phyloP scores from a whole-genome alignment of 2,329 filamentous ascomycete species.

The Sclerotinia spermophila region DNA sequence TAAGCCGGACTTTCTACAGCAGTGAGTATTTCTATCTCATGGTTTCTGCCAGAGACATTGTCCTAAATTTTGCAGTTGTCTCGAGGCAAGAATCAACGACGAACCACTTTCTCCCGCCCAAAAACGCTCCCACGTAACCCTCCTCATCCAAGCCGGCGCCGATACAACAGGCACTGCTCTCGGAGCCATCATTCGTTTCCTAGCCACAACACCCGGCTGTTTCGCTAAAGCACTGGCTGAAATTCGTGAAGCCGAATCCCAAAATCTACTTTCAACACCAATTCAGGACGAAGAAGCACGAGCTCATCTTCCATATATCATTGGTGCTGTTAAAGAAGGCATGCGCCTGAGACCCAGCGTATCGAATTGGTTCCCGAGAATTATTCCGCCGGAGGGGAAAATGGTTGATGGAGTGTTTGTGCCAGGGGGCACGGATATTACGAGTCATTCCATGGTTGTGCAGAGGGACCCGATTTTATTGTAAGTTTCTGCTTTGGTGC shows the following conservation, averaged over 20 bases:
- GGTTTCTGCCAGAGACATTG: rapidly evolving
- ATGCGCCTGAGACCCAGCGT: not conserved
- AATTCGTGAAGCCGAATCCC: not conserved
- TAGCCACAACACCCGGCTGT: not conserved
- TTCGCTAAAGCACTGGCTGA: not conserved
- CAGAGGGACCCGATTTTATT: conserved; percentile 48
- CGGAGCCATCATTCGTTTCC: conserved; percentile 4
- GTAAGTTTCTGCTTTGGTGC: not conserved
- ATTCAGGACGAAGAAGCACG: not conserved
- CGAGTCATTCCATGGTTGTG: conserved; percentile 53
- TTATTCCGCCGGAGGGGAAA: not conserved
- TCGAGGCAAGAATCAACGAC: conserved; percentile 5
- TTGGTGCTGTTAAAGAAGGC: not conserved
- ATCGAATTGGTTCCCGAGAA: not conserved
- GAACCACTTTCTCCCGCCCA: conserved; percentile 13
- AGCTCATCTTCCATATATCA: conserved; percentile 6
- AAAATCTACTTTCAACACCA: conserved; percentile 1
- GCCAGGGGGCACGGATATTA: conserved; percentile 40
- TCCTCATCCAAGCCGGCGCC: conserved; percentile 23
- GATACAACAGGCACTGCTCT: conserved; percentile 23
- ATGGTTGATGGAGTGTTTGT: not conserved
- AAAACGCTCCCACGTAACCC: conserved; percentile 14
- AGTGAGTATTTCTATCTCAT: not conserved
- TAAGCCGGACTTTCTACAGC: conserved; percentile 2
- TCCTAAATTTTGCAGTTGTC: not conserved